Evolutionary conservation across 2,329 filamentous ascomycete species (phyloP).

Genomic region (Rosellinia necatrix): DNA sequence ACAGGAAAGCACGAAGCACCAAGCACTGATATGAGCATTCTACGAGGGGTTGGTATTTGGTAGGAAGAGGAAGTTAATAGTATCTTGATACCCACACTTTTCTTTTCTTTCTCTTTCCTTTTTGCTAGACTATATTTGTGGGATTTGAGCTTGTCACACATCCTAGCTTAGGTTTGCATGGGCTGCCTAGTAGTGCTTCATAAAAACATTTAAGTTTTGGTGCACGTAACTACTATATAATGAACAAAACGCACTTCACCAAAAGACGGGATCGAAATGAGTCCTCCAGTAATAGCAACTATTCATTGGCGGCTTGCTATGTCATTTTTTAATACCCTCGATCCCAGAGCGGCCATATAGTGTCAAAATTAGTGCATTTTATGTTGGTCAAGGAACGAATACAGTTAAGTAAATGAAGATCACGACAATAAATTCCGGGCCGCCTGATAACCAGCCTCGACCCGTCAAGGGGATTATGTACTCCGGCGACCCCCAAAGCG

Average conservation of each 20-base stretch:
- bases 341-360: too few species aligned
- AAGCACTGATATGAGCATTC: slow-evolving; percentile 9
- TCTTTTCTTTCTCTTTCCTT: slow-evolving; percentile 1
- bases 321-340: too few species aligned
- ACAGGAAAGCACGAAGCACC: background rate
- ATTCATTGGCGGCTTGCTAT: too few species aligned
- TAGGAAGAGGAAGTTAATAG: slow-evolving; percentile 9
- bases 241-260: background rate
- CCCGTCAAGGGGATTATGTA: too few species aligned
- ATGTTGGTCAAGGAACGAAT: too few species aligned
- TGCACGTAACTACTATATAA: background rate
- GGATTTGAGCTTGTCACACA: background rate
- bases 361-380: too few species aligned
- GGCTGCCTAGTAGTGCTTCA: background rate
- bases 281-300: background rate
- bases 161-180: background rate
- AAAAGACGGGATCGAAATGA: background rate
- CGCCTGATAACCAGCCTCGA: too few species aligned
- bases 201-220: background rate
- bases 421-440: too few species aligned
- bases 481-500: too few species aligned
- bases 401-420: too few species aligned
- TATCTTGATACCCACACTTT: slow-evolving; percentile 24
- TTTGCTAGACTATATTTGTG: background rate
- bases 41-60: slow-evolving; percentile 20